A percentile compares a stretch with the other conserved stretches of the same genome.
phyloP scores from a whole-genome alignment of 768 basidiomycete species.

The Tylopilus plumbeoviolaceoides region DNA sequence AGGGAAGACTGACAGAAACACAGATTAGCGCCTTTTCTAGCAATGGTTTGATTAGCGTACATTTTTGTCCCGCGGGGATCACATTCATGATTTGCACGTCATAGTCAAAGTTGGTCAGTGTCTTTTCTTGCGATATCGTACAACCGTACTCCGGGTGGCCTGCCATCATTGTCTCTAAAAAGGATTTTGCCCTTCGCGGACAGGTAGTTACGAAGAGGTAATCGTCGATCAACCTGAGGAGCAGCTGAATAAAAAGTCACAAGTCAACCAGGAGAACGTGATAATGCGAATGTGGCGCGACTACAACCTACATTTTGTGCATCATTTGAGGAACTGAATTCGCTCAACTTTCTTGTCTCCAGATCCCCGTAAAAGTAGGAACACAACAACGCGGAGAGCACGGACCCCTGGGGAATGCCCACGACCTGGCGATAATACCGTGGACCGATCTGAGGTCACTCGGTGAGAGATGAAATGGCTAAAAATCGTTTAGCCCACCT shows the following conservation, averaged over 20 bases:
- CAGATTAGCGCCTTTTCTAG: neutral
- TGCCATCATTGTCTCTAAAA: slow-evolving; percentile 71
- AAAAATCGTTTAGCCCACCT: slow-evolving; percentile 40
- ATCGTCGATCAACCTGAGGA: slow-evolving; percentile 91
- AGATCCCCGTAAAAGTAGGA: slow-evolving; percentile 94
- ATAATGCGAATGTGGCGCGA: neutral
- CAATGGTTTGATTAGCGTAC: slow-evolving; percentile 24
- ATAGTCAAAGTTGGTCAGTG: slow-evolving; percentile 80
- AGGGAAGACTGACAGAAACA: slow-evolving; percentile 62
- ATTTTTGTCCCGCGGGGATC: slow-evolving; percentile 42
- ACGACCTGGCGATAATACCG: slow-evolving; percentile 82
- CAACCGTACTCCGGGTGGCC: slow-evolving; percentile 96
- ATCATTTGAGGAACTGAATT: slow-evolving; percentile 49
- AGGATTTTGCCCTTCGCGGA: slow-evolving; percentile 53
- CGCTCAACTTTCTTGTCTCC: slow-evolving; percentile 49
- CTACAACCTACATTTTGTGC: slow-evolving; percentile 53
- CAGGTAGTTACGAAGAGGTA: slow-evolving; percentile 85
- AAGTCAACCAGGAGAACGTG: neutral
- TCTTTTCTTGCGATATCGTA: slow-evolving; percentile 85
- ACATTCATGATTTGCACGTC: slow-evolving; percentile 50
- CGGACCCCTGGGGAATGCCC: slow-evolving; percentile 96
- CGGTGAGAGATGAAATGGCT: neutral
- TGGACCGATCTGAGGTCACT: slow-evolving; percentile 59
- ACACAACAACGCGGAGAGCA: slow-evolving; percentile 92
- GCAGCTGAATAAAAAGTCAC: slow-evolving; percentile 41